Conservation (phyloP, 2,329 filamentous ascomycete species). For the Alternaria sp. region DNA sequence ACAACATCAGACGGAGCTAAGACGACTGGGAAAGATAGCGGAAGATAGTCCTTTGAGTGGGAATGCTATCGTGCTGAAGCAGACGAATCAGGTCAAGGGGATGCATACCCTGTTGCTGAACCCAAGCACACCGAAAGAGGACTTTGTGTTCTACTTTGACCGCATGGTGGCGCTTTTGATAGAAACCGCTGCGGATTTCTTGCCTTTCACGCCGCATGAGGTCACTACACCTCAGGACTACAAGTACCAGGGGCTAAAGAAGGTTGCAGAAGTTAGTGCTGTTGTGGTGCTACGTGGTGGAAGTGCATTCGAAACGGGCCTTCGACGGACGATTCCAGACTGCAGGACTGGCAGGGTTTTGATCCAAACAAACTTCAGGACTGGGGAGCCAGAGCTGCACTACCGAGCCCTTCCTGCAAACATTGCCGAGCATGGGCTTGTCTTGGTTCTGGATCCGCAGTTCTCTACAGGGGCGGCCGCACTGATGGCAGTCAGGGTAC, state of each 20-base stretch:
- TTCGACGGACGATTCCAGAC: slow-evolving; percentile 91
- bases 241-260: slow-evolving; percentile 74
- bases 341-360: slow-evolving; percentile 88
- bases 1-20: slow-evolving; percentile 81
- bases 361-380: slow-evolving; percentile 79
- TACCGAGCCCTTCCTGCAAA: slow-evolving; percentile 80
- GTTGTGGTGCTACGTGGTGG: slow-evolving; percentile 90
- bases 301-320: slow-evolving; percentile 84
- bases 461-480: slow-evolving; percentile 89
- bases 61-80: slow-evolving; percentile 76
- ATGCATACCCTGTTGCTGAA: slow-evolving; percentile 94
- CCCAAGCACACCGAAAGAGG: slow-evolving; percentile 79
- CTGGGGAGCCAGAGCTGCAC: slow-evolving; percentile 89
- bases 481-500: slow-evolving; percentile 94
- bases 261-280: slow-evolving; percentile 72
- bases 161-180: slow-evolving; percentile 84
- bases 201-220: slow-evolving; percentile 70
- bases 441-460: slow-evolving; percentile 89
- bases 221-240: slow-evolving; percentile 77
- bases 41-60: slow-evolving; percentile 76
- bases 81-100: slow-evolving; percentile 81
- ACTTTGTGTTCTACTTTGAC: slow-evolving; percentile 98
- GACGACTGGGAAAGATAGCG: slow-evolving; percentile 75
- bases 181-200: slow-evolving; percentile 67
- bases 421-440: slow-evolving; percentile 77